These are phyloP conservation scores for Lecanoromycetidae sp. DNA, from an alignment of 2,329 filamentous ascomycete genomes.

Conservation along the genomic window DNA sequence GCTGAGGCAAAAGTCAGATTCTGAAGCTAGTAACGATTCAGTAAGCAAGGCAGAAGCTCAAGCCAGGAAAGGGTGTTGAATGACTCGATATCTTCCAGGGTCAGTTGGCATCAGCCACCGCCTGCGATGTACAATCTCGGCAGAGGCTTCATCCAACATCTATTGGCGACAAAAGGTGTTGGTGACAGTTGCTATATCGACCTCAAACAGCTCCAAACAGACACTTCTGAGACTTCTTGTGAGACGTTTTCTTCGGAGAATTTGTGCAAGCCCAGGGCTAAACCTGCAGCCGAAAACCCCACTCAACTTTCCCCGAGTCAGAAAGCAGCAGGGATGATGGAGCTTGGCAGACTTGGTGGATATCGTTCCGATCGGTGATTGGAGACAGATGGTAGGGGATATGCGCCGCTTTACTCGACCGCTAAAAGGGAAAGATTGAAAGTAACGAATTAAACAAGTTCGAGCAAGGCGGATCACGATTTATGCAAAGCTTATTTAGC, in stretches of 20 bases:
- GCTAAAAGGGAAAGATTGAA: background rate
- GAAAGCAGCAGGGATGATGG: background rate
- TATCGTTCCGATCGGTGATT: background rate
- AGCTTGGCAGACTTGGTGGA: slow-evolving; percentile 1
- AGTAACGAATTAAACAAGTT: no score
- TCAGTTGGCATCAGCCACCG: slow-evolving; percentile 3
- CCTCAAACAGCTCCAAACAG: background rate
- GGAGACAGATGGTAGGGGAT: background rate
- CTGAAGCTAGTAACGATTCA: background rate
- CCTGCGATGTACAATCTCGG: background rate
- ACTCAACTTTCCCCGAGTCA: slow-evolving; percentile 11
- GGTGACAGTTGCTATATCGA: background rate
- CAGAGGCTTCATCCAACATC: background rate
- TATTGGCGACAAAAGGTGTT: slow-evolving; percentile 4
- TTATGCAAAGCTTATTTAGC: background rate
- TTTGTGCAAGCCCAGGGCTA: slow-evolving; percentile 6
- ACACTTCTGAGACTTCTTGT: slow-evolving; percentile 3
- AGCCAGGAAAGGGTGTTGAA: background rate
- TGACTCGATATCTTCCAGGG: slow-evolving; percentile 4
- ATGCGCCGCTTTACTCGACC: slow-evolving; percentile 4
- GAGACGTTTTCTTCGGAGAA: slow-evolving; percentile 12
- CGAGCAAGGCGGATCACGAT: background rate
- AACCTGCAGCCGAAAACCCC: slow-evolving; percentile 9
- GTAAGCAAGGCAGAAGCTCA: background rate
- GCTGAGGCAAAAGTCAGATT: background rate